These are phyloP conservation scores for Neopestalotiopsis sp. DNA, from an alignment of 2,329 filamentous ascomycete genomes.

Conservation along the genomic window DNA sequence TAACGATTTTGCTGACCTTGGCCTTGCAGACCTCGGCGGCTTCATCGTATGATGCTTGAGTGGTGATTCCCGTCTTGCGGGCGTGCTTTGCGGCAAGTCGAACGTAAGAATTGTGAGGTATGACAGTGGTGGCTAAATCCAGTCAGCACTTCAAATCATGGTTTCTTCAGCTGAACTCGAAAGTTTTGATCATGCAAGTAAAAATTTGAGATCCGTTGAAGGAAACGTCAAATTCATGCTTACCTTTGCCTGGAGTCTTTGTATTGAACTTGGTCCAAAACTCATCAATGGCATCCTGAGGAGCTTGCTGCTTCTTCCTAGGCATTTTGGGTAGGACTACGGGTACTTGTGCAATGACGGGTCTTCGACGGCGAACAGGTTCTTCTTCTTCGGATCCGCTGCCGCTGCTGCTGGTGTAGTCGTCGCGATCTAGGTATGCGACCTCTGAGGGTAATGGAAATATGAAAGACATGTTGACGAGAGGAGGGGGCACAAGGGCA, in stretches of 20 bases:
- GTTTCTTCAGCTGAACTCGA: not conserved
- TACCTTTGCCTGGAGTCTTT: conserved; percentile 72
- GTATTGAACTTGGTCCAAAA: conserved; percentile 77
- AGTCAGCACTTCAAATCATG: not conserved
- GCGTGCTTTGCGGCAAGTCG: conserved; percentile 63
- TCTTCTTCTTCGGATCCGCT: not conserved
- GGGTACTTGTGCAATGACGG: conserved; percentile 28
- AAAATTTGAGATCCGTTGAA: not conserved
- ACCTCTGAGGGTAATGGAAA: conserved; percentile 25
- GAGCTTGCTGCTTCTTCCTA: conserved; percentile 57
- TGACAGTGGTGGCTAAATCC: conserved; percentile 65
- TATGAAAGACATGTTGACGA: conserved; percentile 11
- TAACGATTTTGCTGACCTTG: conserved; percentile 66
- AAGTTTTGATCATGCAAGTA: not conserved
- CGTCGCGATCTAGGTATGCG: conserved; percentile 24
- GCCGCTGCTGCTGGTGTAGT: not conserved
- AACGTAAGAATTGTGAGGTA: conserved; percentile 71
- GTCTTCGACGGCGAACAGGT: conserved; percentile 17
- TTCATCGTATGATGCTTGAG: conserved; percentile 73
- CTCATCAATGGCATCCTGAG: conserved; percentile 71
- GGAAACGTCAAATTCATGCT: conserved; percentile 7
- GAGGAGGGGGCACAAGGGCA: not conserved
- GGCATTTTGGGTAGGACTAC: conserved; percentile 23
- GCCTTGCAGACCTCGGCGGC: conserved; percentile 71
- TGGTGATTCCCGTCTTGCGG: conserved; percentile 56